These are phyloP conservation scores for Plantago elongata DNA, from an alignment of 257 asterid species.

Conservation along the genomic window DNA sequence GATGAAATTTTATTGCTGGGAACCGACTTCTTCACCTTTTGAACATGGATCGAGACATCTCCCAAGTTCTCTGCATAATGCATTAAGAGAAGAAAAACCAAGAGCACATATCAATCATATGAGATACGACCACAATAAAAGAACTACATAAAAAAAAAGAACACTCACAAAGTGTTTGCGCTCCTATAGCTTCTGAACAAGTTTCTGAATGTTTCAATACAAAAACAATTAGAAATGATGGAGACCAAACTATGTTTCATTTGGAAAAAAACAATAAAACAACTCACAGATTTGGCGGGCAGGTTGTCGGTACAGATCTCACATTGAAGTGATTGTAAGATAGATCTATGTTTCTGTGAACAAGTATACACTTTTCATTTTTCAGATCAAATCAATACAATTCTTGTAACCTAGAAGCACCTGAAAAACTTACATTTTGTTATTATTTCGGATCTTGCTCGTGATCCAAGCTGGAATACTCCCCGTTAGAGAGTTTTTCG, in stretches of 20 bases:
- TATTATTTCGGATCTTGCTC: constrained; percentile 27
- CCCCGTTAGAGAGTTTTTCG: constrained; percentile 46
- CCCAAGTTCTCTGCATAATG: constrained; percentile 27
- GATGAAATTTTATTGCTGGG: background rate
- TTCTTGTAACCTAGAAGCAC: background rate
- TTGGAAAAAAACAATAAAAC: constrained; percentile 1
- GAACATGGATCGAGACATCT: constrained; percentile 40
- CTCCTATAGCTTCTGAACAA: constrained; percentile 46
- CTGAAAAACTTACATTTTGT: background rate
- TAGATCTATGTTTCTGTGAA: constrained; percentile 45
- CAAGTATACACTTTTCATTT: constrained; percentile 8
- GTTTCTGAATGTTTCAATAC: constrained; percentile 34
- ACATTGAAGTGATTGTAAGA: constrained; percentile 47
- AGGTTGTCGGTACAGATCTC: constrained; percentile 31
- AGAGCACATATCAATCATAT: background rate
- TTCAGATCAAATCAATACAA: background rate
- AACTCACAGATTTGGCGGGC: constrained; percentile 47
- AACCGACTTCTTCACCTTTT: constrained; percentile 23
- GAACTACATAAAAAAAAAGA: background rate
- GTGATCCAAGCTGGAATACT: constrained; percentile 37
- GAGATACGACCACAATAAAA: background rate
- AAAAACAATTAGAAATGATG: background rate
- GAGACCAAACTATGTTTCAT: background rate
- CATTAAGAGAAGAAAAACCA: background rate
- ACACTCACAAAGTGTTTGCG: constrained; percentile 34